Base-by-base conservation (phyloP, 78 protist genomes). In the Creolimax fragrantissima region DNA sequence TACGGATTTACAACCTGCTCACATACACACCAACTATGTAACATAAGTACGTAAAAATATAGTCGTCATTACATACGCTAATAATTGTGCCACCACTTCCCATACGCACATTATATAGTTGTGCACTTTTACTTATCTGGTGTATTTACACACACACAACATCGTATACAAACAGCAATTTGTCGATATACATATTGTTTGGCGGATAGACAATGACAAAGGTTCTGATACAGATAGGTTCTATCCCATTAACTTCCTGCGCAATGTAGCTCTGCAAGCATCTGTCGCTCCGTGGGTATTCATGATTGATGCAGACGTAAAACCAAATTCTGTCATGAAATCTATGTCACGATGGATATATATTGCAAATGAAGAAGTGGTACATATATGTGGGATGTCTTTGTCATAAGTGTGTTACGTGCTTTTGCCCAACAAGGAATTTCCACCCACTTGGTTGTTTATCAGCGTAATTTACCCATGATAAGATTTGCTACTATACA, bases 121-220 rank as follows among this genome's bases (percentile, higher is more conserved):
- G n/a, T n/a, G n/a, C n/a, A n/a, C n/a, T n/a, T n/a, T n/a, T n/a
- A n/a, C n/a, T n/a, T n/a, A n/a, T n/a, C n/a, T n/a, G n/a, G n/a
- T n/a, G n/a, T n/a, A n/a, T n/a, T n/a, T n/a, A n/a, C n/a, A n/a
- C n/a, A n/a, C n/a, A n/a, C n/a, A n/a, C n/a, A n/a, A n/a, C n/a
- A n/a, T n/a, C n/a, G n/a, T n/a, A n/a, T n/a, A 32, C 44, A 41
- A 6, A 3, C 67, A 90, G 84, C 5, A 81, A n/a, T 91, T 5
- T 2, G 93, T 91, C 44, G 93, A 91, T 67, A 3, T 91, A 3
- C 93, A 91, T 58, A 17, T 91, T 3, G 93, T 91, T 35, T 81
- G 93, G 93, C 32, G 93, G 45, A 24, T 83, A 5, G 17, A 7
- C 35, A 66, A 81, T 1, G 83, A 5, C 5, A 32, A 36, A 2